phyloP scores from a whole-genome alignment of 1,284 basidiomycete genomes.

The Rhodofomes roseus region DNA sequence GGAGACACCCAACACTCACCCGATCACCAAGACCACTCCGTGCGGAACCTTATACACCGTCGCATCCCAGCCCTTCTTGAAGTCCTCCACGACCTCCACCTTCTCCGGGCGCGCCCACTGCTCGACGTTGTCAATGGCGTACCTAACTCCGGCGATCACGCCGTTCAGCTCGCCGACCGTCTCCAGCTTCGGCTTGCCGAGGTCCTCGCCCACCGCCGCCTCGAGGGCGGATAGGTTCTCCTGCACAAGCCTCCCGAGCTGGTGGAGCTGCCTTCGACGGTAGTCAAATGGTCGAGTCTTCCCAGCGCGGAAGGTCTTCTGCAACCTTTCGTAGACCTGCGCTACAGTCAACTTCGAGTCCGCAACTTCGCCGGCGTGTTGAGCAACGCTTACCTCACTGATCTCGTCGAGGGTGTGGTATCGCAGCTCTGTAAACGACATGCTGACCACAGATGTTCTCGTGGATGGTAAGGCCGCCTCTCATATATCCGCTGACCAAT shows the following conservation, averaged over 20 bases:
- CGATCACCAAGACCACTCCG: conserved; percentile 41
- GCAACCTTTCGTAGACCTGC: conserved; percentile 46
- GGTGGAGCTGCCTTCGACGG: conserved; percentile 59
- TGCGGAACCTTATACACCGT: conserved; percentile 50
- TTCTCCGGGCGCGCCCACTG: conserved; percentile 50
- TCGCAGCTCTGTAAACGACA: conserved; percentile 4
- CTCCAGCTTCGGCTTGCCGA: conserved; percentile 50
- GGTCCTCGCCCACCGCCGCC: conserved; percentile 47
- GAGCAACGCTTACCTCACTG: conserved; percentile 4
- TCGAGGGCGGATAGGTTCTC: conserved; percentile 52
- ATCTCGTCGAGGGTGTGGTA: conserved; percentile 8
- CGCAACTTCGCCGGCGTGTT: background rate
- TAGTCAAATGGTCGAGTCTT: conserved; percentile 51
- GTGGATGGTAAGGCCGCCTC: background rate
- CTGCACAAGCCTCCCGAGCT: conserved; percentile 56
- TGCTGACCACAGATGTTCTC: background rate
- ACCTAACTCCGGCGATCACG: conserved; percentile 40
- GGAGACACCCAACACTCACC: conserved; percentile 24
- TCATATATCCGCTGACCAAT: background rate
- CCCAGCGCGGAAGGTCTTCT: conserved; percentile 45
- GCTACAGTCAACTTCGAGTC: background rate
- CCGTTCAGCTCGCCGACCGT: conserved; percentile 35
- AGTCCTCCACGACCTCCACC: conserved; percentile 29
- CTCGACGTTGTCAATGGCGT: conserved; percentile 45
- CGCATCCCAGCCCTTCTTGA: conserved; percentile 38